Evolutionary conservation across 345 rosid genomes (phyloP).

Genomic region (Balakata baccata): DNA sequence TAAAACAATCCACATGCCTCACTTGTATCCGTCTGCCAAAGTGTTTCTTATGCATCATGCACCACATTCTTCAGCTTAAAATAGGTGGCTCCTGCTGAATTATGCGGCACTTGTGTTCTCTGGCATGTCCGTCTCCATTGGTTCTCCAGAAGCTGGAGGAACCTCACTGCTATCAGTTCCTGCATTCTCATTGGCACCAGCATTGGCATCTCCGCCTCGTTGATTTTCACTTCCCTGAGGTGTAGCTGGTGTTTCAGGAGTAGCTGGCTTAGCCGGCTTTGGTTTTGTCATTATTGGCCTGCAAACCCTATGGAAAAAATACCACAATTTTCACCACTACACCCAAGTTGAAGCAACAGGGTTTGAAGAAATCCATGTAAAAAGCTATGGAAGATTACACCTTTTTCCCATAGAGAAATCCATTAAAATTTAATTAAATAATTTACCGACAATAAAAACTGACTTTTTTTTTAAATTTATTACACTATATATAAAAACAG

Average conservation of each 20-base stretch:
- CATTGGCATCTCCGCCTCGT: conserved; percentile 26
- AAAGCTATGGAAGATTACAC: background rate
- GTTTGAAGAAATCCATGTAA: background rate
- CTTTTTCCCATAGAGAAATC: background rate
- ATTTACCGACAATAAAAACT: background rate
- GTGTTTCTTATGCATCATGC: conserved; percentile 23
- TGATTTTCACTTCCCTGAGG: conserved; percentile 48
- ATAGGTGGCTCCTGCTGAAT: background rate
- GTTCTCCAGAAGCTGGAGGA: conserved; percentile 48
- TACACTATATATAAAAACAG: too few relatives aligned
- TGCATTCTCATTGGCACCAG: conserved; percentile 20
- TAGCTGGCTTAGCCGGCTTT: conserved; percentile 62
- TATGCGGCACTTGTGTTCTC: conserved; percentile 36
- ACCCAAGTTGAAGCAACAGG: background rate
- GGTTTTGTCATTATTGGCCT: conserved; percentile 89
- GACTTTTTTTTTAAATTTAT: too few relatives aligned
- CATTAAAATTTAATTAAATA: background rate
- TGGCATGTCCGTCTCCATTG: conserved; percentile 72
- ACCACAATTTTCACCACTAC: background rate
- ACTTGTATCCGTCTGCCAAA: conserved; percentile 11
- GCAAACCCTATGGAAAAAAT: conserved; percentile 49
- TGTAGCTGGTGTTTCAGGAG: conserved; percentile 21
- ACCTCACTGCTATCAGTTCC: conserved; percentile 36
- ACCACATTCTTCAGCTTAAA: conserved; percentile 11
- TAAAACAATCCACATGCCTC: background rate